Percentiles rank a stretch among this genome's conserved stretches.
These are phyloP conservation scores for Achaetomium macrosporum DNA, from an alignment of 2,329 filamentous ascomycete species.

Conservation along the genomic window DNA sequence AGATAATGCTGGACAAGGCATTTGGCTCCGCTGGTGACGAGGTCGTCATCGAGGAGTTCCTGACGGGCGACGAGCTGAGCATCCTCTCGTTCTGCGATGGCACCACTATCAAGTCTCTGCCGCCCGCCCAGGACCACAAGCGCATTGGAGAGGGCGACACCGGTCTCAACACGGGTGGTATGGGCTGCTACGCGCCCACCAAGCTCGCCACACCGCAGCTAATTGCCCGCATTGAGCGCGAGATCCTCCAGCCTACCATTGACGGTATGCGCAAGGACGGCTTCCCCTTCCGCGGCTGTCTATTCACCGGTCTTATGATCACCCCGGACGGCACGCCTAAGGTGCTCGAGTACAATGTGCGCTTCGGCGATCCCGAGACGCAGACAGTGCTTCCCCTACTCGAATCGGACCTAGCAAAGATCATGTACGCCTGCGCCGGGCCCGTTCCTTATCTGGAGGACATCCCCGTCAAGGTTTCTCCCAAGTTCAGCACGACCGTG, in stretches of 20 bases:
- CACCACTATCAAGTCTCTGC: conserved; percentile 73
- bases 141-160: conserved; percentile 83
- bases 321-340: conserved; percentile 67
- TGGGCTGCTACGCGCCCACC: conserved; percentile 96
- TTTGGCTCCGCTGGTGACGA: conserved; percentile 84
- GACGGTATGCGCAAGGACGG: conserved; percentile 80
- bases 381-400: conserved; percentile 79
- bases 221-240: conserved; percentile 70
- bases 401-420: conserved; percentile 77
- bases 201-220: conserved; percentile 69
- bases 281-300: conserved; percentile 64
- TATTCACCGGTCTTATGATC: conserved; percentile 94
- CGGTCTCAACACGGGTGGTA: conserved; percentile 92
- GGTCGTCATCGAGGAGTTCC: conserved; percentile 91
- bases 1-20: conserved; percentile 84
- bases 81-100: conserved; percentile 91
- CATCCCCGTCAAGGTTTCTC: conserved; percentile 60
- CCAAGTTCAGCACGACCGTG: conserved; percentile 77
- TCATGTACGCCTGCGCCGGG: conserved; percentile 80
- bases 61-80: conserved; percentile 86
- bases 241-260: conserved; percentile 84
- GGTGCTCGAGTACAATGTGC: conserved; percentile 87
- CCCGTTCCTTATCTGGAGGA: conserved; percentile 59
- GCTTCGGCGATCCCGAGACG: conserved; percentile 88
- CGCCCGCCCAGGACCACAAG: conserved; percentile 95